Conservation (phyloP, 108 stramenopile genomes). For the Nitzschia sp. region DNA sequence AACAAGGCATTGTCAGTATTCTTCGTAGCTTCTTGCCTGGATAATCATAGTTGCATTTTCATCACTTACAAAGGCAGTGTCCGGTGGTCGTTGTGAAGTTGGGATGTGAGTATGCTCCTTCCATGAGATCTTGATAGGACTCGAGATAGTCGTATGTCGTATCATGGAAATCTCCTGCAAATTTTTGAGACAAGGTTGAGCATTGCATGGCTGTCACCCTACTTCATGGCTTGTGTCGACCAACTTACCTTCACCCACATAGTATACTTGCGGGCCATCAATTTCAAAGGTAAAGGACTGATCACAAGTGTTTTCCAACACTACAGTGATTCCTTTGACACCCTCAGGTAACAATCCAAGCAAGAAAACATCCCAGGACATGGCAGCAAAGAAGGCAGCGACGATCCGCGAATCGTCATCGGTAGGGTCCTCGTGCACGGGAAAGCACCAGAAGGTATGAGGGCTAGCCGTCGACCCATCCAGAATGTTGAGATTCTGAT, state of each 20-base stretch:
- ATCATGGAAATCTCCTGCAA: background rate
- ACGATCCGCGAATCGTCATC: background rate
- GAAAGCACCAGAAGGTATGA: background rate
- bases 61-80: too few species aligned
- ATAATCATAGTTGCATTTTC: too few species aligned
- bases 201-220: too few species aligned
- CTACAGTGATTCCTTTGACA: background rate
- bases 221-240: background rate
- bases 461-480: background rate
- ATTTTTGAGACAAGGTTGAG: too few species aligned
- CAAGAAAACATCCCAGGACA: constrained; percentile 1
- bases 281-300: background rate
- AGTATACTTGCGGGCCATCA: background rate
- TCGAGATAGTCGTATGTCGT: background rate
- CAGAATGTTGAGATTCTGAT: background rate
- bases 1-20: background rate
- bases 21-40: too few species aligned
- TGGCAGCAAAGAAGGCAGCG: background rate
- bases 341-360: background rate
- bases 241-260: background rate
- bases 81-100: too few species aligned
- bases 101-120: too few species aligned
- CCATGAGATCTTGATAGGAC: background rate
- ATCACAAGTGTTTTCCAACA: background rate
- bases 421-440: background rate